Evolutionary conservation across 1,284 basidiomycete genomes (phyloP), one percentile per base, ranked within the genome.

Genomic region (Trametes pubescens): DNA sequence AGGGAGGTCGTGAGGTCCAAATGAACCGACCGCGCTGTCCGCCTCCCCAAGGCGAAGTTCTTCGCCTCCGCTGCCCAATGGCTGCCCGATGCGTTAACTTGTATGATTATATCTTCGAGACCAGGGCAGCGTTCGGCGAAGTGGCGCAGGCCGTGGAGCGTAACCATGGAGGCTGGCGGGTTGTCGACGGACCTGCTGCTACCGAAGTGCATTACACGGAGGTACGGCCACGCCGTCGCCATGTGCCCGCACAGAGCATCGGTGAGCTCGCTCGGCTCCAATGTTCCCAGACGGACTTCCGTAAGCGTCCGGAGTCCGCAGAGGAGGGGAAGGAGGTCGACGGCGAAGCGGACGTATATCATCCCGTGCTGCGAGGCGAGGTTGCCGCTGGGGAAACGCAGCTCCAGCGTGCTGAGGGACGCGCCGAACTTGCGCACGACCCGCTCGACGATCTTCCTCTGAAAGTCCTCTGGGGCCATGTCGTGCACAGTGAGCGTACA

Each of bases 1-100:
- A 53, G 51, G 35, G 51, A 53, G 35, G 51, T 53, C 7, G 51
- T 53, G 21, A 53, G 51, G 51, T 53, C 51, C 51, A 53, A 26
- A 6, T 21, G 40, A 18, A 53, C 35, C 35, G 51, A 6, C 35
- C 22, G 18, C 22, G 51, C n/a, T 35, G 22, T 9, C 35, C 35
- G 51, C 11, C 11, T 13, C 29, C 3, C 29, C 38, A 10, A 4
- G 3, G 38, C 38, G 13, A 40, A 13, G 5, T 18, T 13, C 5
- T 10, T 18, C 38, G 38, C 38, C 11, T 40, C 38, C 3, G 11
- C 38, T 10, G 11, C 18, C 38, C 38, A 40, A 18, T 40, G 38
- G 13, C 11, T 18, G 11, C 38, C 38, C 2, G 38, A 40, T 10
- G 38, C 11, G 35, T 53, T 40, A n/a, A 53, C 5, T 35, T 53